Evolutionary conservation across 352 stramenopile species (phyloP).

Genomic region (Phytophthora pisi): DNA sequence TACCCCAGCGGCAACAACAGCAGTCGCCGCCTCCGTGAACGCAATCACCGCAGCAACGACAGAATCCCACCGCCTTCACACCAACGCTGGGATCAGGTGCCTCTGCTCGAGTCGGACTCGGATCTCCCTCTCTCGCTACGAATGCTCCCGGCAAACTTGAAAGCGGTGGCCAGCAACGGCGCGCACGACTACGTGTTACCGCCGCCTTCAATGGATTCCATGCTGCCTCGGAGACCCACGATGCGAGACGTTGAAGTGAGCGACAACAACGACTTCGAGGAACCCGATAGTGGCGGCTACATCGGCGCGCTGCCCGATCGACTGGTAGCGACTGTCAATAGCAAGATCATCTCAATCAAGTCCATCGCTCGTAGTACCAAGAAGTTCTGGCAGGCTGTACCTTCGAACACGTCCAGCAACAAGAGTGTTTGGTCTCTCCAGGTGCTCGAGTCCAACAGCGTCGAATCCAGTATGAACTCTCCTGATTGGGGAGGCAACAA

Average conservation of each 20-base stretch:
- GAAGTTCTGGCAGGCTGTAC: constrained; percentile 24
- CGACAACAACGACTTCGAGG: constrained; percentile 30
- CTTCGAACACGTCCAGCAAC: constrained; percentile 17
- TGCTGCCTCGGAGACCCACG: constrained; percentile 16
- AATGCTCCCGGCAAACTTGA: constrained; percentile 22
- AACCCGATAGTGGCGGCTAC: constrained; percentile 30
- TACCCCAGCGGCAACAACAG: constrained; percentile 35
- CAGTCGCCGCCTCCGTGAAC: neutral
- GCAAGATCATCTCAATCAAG: constrained; percentile 72
- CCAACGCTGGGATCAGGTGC: constrained; percentile 28
- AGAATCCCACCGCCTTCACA: constrained; percentile 22
- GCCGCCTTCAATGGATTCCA: constrained; percentile 19
- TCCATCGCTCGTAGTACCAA: constrained; percentile 41
- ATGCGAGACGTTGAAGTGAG: constrained; percentile 15
- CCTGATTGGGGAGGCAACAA: constrained; percentile 10
- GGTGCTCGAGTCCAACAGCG: constrained; percentile 26
- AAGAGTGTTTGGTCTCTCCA: constrained; percentile 23
- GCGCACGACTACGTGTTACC: constrained; percentile 15
- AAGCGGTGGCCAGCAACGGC: constrained; percentile 14
- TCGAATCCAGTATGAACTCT: constrained; percentile 30
- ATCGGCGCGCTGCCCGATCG: constrained; percentile 31
- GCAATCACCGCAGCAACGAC: constrained; percentile 12
- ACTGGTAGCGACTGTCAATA: constrained; percentile 24
- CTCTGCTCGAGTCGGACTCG: constrained; percentile 18
- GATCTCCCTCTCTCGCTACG: constrained; percentile 18